Base-by-base conservation (phyloP, 208 protist species). In the Tritrichomonas musculus region DNA sequence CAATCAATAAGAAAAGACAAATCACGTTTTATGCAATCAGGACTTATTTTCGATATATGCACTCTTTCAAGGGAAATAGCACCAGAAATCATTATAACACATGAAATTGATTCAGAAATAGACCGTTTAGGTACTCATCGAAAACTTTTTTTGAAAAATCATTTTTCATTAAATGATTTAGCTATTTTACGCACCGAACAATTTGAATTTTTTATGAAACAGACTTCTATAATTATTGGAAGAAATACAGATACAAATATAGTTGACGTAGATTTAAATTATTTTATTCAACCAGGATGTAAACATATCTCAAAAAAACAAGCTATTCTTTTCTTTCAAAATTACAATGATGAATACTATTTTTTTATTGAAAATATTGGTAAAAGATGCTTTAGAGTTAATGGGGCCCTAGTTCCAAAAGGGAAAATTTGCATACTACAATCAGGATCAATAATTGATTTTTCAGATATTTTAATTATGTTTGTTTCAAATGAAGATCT, bases 341-440 rank as follows among this genome's bases (percentile, higher is more conserved):
- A 88, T 39, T n/a, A n/a, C n/a, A n/a, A n/a, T n/a, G n/a, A n/a
- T n/a, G 77, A 88, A 17, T 88, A 33, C 30, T 44, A 57, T 57
- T 88, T 88, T 88, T 88, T 57, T 88, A 33, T 88, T 39, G 47
- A 88, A 57, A 88, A 88, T 30, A 88, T 88, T 55, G 77, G 77
- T 39, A 57, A 3, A 9, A n/a, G 27, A 39, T 33, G 27, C 33
- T 88, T 88, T 57, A 88, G 77, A 88, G 77, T 88, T 33, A 88
- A 88, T 60, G 77, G 77, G 25, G 27, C 47, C 2, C 25, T 88
- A 20, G 41, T 88, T 39, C 77, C 47, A 39, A 8, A 8, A 39
- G 41, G 4, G 22, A 57, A 53, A 33, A 20, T 20, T 27, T 53
- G 47, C 39, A 36, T 27, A 41, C 41, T 88, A 36, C 47, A 8